A percentile compares a stretch with the other conserved stretches of the same genome.
These are phyloP conservation scores for Caloboletus inedulis DNA, from an alignment of 1,284 basidiomycete species.

Conservation along the genomic window DNA sequence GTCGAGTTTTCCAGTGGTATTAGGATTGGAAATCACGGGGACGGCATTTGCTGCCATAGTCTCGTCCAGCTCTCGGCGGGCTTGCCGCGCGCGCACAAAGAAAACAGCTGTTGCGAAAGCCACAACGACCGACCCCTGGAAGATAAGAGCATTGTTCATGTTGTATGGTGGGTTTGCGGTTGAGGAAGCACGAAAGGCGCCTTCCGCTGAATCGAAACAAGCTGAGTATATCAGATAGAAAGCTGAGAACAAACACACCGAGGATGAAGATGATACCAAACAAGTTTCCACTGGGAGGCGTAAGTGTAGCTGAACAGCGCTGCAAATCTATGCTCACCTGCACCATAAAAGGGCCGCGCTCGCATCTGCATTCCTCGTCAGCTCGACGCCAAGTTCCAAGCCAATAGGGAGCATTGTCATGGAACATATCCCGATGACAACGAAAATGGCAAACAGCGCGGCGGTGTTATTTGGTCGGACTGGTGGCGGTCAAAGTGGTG, in stretches of 20 bases:
- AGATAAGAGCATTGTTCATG: slow-evolving; percentile 62
- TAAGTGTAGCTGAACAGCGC: not conserved
- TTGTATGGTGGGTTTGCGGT: slow-evolving; percentile 63
- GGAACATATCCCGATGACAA: slow-evolving; percentile 60
- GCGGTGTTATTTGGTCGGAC: slow-evolving; percentile 51
- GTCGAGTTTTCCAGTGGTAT: not conserved
- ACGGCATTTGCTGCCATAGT: slow-evolving; percentile 21
- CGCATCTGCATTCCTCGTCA: slow-evolving; percentile 73
- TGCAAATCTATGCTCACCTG: slow-evolving; percentile 40
- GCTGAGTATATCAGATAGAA: not conserved
- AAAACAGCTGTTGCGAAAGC: slow-evolving; percentile 40
- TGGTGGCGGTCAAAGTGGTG: slow-evolving; percentile 25
- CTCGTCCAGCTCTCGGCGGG: slow-evolving; percentile 57
- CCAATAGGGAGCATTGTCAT: slow-evolving; percentile 69
- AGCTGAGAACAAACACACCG: slow-evolving; percentile 39
- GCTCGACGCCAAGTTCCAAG: slow-evolving; percentile 71
- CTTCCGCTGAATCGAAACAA: slow-evolving; percentile 43
- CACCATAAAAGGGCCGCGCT: slow-evolving; percentile 75
- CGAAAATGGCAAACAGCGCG: slow-evolving; percentile 62
- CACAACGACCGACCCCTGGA: slow-evolving; percentile 53
- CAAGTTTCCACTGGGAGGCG: slow-evolving; percentile 53
- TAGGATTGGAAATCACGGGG: not conserved
- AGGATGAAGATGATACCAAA: slow-evolving; percentile 63
- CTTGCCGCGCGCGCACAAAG: slow-evolving; percentile 55
- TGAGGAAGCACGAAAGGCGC: slow-evolving; percentile 58